These are phyloP conservation scores for Diaporthe sp. DNA, from an alignment of 2,329 filamentous ascomycete genomes.

Conservation along the genomic window DNA sequence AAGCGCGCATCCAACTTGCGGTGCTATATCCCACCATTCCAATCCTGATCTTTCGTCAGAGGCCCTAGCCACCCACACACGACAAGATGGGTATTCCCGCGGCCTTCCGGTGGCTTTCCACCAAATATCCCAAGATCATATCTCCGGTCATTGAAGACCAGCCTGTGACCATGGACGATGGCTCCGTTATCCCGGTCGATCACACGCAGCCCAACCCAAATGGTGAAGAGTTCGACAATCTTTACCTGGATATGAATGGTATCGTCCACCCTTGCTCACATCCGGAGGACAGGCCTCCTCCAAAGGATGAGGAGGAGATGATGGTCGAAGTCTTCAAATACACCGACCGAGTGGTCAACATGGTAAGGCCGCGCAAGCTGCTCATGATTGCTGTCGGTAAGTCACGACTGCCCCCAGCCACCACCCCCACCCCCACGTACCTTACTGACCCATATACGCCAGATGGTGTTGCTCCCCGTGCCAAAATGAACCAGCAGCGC, in stretches of 20 bases:
- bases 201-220: slow-evolving; percentile 91
- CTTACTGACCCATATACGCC: slow-evolving; percentile 47
- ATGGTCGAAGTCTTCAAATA: slow-evolving; percentile 99
- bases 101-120: slow-evolving; percentile 95
- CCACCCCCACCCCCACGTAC: slow-evolving; percentile 3
- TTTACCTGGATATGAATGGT: slow-evolving; percentile 99
- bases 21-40: not conserved
- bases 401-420: slow-evolving; percentile 50
- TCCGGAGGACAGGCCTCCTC: slow-evolving; percentile 91
- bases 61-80: slow-evolving; percentile 20
- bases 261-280: slow-evolving; percentile 99
- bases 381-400: slow-evolving; percentile 96
- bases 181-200: slow-evolving; percentile 86
- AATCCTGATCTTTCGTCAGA: slow-evolving; percentile 4
- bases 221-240: slow-evolving; percentile 96
- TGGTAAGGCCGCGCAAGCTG: slow-evolving; percentile 95
- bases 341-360: slow-evolving; percentile 98
- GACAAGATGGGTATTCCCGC: slow-evolving; percentile 90
- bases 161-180: slow-evolving; percentile 84
- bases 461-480: slow-evolving; percentile 97
- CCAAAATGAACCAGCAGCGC: slow-evolving; percentile 99
- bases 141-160: slow-evolving; percentile 90
- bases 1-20: not conserved
- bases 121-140: slow-evolving; percentile 98
- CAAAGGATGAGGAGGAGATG: slow-evolving; percentile 97